Evolutionary conservation across 176 grass and related monocot species (phyloP), one percentile per base, ranked within the genome.

Genomic region (Neostapfia colusana): DNA sequence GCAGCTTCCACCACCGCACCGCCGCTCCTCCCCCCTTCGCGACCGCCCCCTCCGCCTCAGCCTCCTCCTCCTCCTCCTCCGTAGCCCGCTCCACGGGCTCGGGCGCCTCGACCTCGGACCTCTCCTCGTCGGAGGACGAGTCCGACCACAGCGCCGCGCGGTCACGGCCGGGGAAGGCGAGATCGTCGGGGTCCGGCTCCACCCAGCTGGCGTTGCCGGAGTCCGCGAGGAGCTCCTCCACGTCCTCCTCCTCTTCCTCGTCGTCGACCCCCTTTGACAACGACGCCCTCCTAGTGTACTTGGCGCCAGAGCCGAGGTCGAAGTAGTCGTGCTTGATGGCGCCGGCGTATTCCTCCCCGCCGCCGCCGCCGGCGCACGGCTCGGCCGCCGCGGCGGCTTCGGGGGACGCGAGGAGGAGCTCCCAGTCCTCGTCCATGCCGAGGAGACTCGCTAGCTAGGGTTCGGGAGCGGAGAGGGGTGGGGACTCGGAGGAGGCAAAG

Each of bases 241-340:
- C 55, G 55, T 58, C 75, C 25, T 67, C 70, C 14, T 75, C 81
- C 27, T 35, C 84, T 16, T 53, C 78, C 2, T 36, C 10, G 9
- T 4, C 49, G 46, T 17, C 43, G 2, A 11, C 14, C 54, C 1
- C 78, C 23, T 27, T 39, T 13, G 74, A 70, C 4, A 82, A 3
- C 9, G 84, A 85, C 11, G 64, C 71, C 79, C 77, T 82, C 73
- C 71, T n/a, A 2, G 82, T 28, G 64, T 90, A 92, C 73, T 82
- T 82, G 39, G 45, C 70, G 37, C 83, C 82, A 8, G 83, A 92
- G 55, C 78, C 83, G 44, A 99, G 89, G 23, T 84, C 82, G 92
- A 95, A 95, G 81, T 95, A 95, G 68, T 95, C 95, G 51, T 77
- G 35, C 87, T 95, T 92, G 83, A 99, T 95, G 17, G 85, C 87